Conservation (phyloP, 306 rosid species). For the Oxytropis ochrocephala region DNA sequence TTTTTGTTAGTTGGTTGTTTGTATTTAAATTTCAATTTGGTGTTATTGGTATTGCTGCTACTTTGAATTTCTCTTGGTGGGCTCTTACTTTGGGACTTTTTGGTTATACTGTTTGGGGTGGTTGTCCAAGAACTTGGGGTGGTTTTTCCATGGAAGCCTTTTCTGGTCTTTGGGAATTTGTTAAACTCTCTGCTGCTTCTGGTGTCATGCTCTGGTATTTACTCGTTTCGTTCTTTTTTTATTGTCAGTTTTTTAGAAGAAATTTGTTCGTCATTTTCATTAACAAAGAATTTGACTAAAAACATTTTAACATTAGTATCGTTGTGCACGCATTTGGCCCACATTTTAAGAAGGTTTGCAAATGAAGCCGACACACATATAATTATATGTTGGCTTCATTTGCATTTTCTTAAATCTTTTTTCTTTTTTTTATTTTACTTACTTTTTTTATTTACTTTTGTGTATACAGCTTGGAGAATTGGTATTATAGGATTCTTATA, state of each 20-base stretch:
- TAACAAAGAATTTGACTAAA: too few relatives aligned
- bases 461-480: conserved; percentile 67
- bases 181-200: conserved; percentile 63
- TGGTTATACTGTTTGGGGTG: conserved; percentile 44
- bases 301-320: too few relatives aligned
- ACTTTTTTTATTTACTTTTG: neutral
- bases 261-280: too few relatives aligned
- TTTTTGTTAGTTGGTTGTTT: conserved; percentile 54
- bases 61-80: conserved; percentile 66
- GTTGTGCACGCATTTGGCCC: too few relatives aligned
- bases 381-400: neutral
- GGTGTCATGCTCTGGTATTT: conserved; percentile 78
- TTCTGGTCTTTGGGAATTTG: conserved; percentile 73
- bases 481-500: conserved; percentile 73
- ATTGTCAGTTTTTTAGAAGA: too few relatives aligned
- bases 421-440: neutral
- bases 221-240: neutral
- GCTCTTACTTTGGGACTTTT: conserved; percentile 41
- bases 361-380: too few relatives aligned
- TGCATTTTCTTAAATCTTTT: neutral
- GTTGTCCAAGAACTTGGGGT: conserved; percentile 65
- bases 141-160: conserved; percentile 79
- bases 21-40: conserved; percentile 50
- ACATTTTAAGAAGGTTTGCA: too few relatives aligned
- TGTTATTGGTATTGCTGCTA: conserved; percentile 48